Conservation (phyloP, 495 filamentous ascomycete genomes). For the Xylaria telfairii region DNA sequence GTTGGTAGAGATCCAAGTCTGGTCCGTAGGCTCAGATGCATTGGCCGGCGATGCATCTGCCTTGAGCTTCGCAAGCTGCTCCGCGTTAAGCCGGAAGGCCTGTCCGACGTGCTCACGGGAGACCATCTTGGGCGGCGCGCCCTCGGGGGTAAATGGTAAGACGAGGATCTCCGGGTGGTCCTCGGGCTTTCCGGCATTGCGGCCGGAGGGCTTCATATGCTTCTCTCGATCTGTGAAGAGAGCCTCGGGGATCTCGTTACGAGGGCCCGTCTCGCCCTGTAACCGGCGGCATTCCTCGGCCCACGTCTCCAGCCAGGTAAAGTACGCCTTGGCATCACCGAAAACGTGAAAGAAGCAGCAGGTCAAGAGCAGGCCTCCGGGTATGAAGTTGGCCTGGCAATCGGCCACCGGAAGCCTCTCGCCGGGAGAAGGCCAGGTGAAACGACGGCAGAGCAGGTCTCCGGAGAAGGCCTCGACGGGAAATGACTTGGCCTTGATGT, state of each 20-base stretch:
- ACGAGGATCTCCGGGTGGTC: constrained; percentile 44
- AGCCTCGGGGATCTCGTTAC: constrained; percentile 31
- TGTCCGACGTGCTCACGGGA: constrained; percentile 39
- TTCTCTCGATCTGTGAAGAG: constrained; percentile 38
- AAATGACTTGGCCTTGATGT: constrained; percentile 43
- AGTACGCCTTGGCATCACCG: constrained; percentile 43
- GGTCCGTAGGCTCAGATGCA: constrained; percentile 36
- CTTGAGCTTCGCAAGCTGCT: constrained; percentile 39
- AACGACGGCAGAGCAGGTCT: constrained; percentile 39
- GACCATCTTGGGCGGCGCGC: constrained; percentile 42
- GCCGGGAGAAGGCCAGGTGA: constrained; percentile 41
- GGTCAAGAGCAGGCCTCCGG: constrained; percentile 29
- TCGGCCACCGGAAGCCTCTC: constrained; percentile 39
- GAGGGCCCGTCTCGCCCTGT: constrained; percentile 32
- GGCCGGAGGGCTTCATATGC: constrained; percentile 37
- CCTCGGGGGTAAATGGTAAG: constrained; percentile 41
- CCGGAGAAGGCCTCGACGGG: constrained; percentile 42
- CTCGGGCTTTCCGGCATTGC: constrained; percentile 36
- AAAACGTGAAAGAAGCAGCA: constrained; percentile 43
- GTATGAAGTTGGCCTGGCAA: constrained; percentile 49
- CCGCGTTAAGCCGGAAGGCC: constrained; percentile 42
- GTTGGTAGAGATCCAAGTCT: constrained; percentile 46
- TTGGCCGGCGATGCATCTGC: constrained; percentile 42
- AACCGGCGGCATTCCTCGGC: constrained; percentile 45
- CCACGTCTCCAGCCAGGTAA: constrained; percentile 43